Percentiles rank a stretch among this genome's conserved stretches.
phyloP scores from a whole-genome alignment of 148 eudicot genomes.

The Amaranthus palmeri region DNA sequence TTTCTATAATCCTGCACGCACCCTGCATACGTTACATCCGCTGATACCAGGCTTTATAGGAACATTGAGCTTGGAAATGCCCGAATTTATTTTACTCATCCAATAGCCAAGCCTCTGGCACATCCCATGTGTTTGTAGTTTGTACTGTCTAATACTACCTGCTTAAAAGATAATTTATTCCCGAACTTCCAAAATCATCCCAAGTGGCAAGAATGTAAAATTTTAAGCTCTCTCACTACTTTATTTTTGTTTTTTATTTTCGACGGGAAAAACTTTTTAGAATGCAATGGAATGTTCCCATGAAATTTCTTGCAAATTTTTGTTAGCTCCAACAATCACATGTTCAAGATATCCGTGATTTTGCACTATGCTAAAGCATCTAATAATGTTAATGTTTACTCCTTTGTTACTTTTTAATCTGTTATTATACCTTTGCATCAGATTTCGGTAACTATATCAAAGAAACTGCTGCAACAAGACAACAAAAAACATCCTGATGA shows the following conservation, averaged over 20 bases:
- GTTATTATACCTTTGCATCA: slow-evolving; percentile 35
- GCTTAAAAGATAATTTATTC: too few relatives aligned
- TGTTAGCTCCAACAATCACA: too few relatives aligned
- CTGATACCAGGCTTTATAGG: too few relatives aligned
- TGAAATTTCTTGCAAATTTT: background rate
- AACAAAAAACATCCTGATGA: slow-evolving; percentile 66
- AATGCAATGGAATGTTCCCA: background rate
- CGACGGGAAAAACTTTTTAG: background rate
- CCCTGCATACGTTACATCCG: too few relatives aligned
- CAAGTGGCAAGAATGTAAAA: background rate
- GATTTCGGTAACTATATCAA: slow-evolving; percentile 31
- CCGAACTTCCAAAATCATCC: background rate
- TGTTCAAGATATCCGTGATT: too few relatives aligned
- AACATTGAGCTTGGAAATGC: too few relatives aligned
- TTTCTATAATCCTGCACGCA: too few relatives aligned
- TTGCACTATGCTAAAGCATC: background rate
- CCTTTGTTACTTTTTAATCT: background rate
- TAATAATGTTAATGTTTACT: background rate
- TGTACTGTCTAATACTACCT: too few relatives aligned
- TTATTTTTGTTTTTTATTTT: background rate
- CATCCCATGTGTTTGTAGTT: too few relatives aligned
- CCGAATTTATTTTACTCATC: too few relatives aligned
- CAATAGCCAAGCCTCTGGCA: too few relatives aligned
- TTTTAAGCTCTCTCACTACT: slow-evolving; percentile 1
- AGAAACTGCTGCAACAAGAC: slow-evolving; percentile 58